These are phyloP conservation scores for Ustilago nuda DNA, from an alignment of 1,284 basidiomycete species.

Conservation along the genomic window DNA sequence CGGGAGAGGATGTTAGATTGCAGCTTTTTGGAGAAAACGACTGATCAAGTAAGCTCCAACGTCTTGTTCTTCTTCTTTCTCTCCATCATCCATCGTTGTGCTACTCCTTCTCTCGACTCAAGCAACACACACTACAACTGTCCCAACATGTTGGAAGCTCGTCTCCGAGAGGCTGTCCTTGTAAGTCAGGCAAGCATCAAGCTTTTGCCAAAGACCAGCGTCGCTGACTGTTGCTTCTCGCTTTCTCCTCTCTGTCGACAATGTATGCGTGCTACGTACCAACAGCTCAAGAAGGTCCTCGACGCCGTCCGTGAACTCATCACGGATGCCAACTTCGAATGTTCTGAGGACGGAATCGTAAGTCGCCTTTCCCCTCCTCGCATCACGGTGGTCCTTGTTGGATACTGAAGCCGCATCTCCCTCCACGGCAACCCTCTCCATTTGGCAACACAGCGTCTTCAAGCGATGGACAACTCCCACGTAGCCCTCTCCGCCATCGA, in stretches of 20 bases:
- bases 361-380: slow-evolving; percentile 68
- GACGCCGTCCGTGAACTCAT: slow-evolving; percentile 95
- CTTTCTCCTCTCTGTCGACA: not conserved
- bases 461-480: slow-evolving; percentile 99
- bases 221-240: not conserved
- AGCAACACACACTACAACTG: not conserved
- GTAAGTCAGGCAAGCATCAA: slow-evolving; percentile 35
- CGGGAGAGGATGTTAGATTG: not conserved
- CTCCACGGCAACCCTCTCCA: not conserved
- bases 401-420: slow-evolving; percentile 1
- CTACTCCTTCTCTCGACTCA: not conserved
- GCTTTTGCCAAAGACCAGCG: slow-evolving; percentile 24
- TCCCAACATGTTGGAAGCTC: slow-evolving; percentile 63
- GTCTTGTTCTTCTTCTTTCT: not conserved
- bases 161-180: slow-evolving; percentile 57
- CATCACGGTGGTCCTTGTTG: not conserved
- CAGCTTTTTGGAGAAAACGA: not conserved
- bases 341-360: slow-evolving; percentile 91
- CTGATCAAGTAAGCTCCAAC: not conserved
- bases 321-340: slow-evolving; percentile 97
- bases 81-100: slow-evolving; percentile 5
- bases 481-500: slow-evolving; percentile 93
- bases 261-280: not conserved
- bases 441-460: slow-evolving; percentile 69
- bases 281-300: slow-evolving; percentile 65